These are phyloP conservation scores for Eucalyptus curtisii DNA, from an alignment of 345 rosid species.

Conservation along the genomic window DNA sequence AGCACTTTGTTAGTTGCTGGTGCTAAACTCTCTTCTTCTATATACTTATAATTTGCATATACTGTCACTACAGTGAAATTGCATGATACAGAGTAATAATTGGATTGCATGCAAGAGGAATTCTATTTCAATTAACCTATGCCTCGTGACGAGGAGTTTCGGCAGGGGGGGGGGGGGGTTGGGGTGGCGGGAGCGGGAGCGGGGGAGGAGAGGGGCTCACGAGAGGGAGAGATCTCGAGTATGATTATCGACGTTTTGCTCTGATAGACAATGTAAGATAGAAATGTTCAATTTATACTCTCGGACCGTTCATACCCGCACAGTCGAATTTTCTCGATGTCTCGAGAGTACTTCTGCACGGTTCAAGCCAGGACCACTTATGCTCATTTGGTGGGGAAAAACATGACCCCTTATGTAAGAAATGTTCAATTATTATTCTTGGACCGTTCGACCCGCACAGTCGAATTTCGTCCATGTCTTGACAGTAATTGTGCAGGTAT, in stretches of 20 bases:
- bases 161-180: rapidly evolving
- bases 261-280: background rate
- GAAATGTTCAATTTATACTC: background rate
- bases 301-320: background rate
- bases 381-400: background rate
- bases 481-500: background rate
- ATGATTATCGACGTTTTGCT: background rate
- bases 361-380: background rate
- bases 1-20: background rate
- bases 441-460: background rate
- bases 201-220: background rate
- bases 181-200: too few relatives aligned
- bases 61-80: background rate
- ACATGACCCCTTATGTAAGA: background rate
- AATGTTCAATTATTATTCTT: background rate
- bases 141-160: background rate
- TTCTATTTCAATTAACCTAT: background rate
- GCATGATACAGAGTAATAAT: background rate
- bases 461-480: background rate
- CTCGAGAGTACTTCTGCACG: background rate
- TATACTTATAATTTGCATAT: background rate
- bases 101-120: background rate
- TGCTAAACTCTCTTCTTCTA: background rate
- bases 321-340: background rate
- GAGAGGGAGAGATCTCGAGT: background rate